Base-by-base conservation (phyloP, 768 basidiomycete genomes). In the Pisolithus sp. region DNA sequence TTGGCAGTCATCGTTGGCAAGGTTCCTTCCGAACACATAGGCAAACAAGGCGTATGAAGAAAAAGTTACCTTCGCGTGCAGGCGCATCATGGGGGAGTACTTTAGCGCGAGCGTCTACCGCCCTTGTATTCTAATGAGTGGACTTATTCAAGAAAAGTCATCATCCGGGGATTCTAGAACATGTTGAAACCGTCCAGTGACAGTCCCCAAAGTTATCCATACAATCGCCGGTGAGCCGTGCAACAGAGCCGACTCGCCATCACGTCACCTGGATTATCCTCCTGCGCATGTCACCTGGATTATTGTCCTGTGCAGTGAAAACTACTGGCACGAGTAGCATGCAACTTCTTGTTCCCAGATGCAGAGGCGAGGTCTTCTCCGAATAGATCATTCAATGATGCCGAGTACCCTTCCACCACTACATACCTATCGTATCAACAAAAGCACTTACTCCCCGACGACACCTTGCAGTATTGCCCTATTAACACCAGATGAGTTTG, bases 131-230 rank as follows among this genome's bases (percentile, higher is more conserved):
- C 38, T 28, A 36, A 30, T 31, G 49, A 46, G 42, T 46, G 30
- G 49, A 41, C 37, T 50, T 46, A 39, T 57, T 48, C 49, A 10
- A 38, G 26, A 38, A 34, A 13, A 13, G 7, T 18, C 49, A 26
- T 54, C 48, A 21, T n/a, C 31, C 24, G 40, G 34, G 42, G 48
- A 48, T 51, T 10, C 50, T 43, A 39, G 36, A 46, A 58, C 57
- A 59, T 55, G 57, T 59, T 59, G 57, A 57, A 59, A 53, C 40
- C 57, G 52, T 54, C 55, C 52, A 53, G n/a, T n/a, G n/a, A n/a
- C 57, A 53, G 50, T 51, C 41, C 44, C 53, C 49, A 50, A 54
- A 53, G 53, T 51, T 40, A 46, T 48, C 46, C 45, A 46, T 46
- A 37, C 49, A 46, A 56, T 56, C 47, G 48, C 48, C 20, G 17